Evolutionary conservation across 2,329 filamentous ascomycete genomes (phyloP).

Genomic region (Aspergillus sergii): DNA sequence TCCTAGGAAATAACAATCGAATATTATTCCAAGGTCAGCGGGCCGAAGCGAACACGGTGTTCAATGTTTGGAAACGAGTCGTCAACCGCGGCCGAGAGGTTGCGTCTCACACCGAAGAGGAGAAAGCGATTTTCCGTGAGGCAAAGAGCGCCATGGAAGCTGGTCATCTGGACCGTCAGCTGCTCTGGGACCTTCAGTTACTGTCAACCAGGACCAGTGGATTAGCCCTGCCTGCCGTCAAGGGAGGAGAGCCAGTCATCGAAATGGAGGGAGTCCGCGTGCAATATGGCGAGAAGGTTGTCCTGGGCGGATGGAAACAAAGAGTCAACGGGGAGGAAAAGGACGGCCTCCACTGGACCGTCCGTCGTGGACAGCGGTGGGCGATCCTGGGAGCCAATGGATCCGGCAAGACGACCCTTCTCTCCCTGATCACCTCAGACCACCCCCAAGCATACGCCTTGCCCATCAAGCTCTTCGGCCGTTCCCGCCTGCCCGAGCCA

Average conservation of each 20-base stretch:
- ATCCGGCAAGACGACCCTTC: slow-evolving; percentile 91
- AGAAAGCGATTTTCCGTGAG: slow-evolving; percentile 16
- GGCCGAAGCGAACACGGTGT: slow-evolving; percentile 56
- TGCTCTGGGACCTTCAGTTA: slow-evolving; percentile 29
- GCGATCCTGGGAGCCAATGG: slow-evolving; percentile 91
- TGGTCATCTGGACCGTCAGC: slow-evolving; percentile 27
- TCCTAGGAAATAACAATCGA: slow-evolving; percentile 68
- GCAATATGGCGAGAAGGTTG: slow-evolving; percentile 74
- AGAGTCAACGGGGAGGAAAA: slow-evolving; percentile 51
- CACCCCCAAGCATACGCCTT: slow-evolving; percentile 92
- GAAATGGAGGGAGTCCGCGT: slow-evolving; percentile 87
- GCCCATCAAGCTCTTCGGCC: slow-evolving; percentile 83
- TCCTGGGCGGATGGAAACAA: slow-evolving; percentile 79
- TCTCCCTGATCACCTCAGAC: slow-evolving; percentile 91
- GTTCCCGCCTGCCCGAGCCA: slow-evolving; percentile 73
- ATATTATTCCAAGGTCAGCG: slow-evolving; percentile 69
- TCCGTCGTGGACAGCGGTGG: slow-evolving; percentile 83
- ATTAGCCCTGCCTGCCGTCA: slow-evolving; percentile 10
- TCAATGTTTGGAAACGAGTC: slow-evolving; percentile 34
- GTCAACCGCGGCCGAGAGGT: not conserved
- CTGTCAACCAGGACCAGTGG: slow-evolving; percentile 20
- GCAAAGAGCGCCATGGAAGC: slow-evolving; percentile 20
- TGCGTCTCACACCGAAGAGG: not conserved
- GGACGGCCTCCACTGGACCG: slow-evolving; percentile 77
- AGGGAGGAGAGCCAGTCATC: slow-evolving; percentile 69